phyloP scores from a whole-genome alignment of 1,284 basidiomycete species.

The Sporisorium iseilematis-ciliati region DNA sequence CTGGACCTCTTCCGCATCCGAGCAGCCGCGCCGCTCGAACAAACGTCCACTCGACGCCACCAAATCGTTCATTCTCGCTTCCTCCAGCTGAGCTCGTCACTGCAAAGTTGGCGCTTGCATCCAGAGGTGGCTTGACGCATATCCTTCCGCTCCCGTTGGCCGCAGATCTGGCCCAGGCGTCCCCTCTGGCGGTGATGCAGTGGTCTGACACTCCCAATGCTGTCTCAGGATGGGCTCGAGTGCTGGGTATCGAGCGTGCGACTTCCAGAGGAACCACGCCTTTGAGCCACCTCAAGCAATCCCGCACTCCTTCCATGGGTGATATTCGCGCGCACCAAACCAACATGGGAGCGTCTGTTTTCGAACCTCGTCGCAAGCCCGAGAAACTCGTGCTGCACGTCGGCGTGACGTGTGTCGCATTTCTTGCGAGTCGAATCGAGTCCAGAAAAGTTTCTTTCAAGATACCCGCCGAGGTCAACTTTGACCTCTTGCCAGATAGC shows the following conservation, averaged over 20 bases:
- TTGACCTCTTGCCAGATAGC: constrained; percentile 26
- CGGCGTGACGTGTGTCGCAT: constrained; percentile 41
- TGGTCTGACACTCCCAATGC: constrained; percentile 54
- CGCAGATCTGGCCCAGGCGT: constrained; percentile 26
- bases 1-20: constrained; percentile 16
- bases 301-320: background rate
- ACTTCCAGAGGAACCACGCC: constrained; percentile 21
- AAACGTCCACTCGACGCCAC: background rate
- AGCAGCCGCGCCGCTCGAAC: background rate
- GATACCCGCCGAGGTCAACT: constrained; percentile 20
- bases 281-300: constrained; percentile 17
- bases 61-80: constrained; percentile 17
- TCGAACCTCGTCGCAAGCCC: constrained; percentile 13
- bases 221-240: constrained; percentile 49
- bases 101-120: constrained; percentile 41
- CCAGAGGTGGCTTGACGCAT: constrained; percentile 45
- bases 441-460: constrained; percentile 35
- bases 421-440: constrained; percentile 46
- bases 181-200: constrained; percentile 47
- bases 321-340: background rate
- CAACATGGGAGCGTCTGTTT: background rate
- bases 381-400: constrained; percentile 36
- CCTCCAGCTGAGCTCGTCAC: constrained; percentile 28
- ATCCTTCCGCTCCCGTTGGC: constrained; percentile 43
- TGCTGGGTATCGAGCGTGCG: constrained; percentile 49